phyloP scores from a whole-genome alignment of 202 grass and related monocot genomes.

The Setaria italica region DNA sequence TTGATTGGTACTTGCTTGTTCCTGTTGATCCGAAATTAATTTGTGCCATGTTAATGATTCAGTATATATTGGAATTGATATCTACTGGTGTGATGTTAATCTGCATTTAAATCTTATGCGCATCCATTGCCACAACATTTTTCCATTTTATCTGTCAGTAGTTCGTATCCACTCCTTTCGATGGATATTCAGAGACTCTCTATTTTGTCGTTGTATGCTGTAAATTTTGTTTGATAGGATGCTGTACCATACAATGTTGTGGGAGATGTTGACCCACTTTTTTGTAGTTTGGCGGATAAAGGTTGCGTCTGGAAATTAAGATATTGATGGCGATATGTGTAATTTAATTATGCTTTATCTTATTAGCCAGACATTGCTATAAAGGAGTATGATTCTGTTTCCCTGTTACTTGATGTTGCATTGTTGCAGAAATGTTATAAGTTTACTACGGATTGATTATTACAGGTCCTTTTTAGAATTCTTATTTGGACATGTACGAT shows the following conservation, averaged over 20 bases:
- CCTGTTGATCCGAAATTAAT: not conserved
- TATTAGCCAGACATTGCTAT: not conserved
- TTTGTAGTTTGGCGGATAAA: conserved; percentile 46
- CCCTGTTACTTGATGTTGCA: conserved; percentile 27
- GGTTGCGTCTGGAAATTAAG: conserved; percentile 34
- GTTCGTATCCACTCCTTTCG: not conserved
- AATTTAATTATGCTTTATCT: conserved; percentile 34
- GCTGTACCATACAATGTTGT: not conserved
- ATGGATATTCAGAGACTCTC: not conserved
- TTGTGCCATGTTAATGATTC: not conserved
- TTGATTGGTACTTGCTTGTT: not conserved
- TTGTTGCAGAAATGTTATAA: conserved; percentile 4
- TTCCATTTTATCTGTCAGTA: not conserved
- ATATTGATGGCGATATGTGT: conserved; percentile 7
- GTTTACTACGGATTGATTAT: not conserved
- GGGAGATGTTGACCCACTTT: conserved; percentile 9
- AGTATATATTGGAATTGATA: not conserved
- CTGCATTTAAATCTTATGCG: not conserved
- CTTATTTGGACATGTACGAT: not conserved
- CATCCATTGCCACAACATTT: not conserved
- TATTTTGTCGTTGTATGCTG: conserved; percentile 7
- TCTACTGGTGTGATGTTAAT: not conserved
- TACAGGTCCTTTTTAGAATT: not conserved
- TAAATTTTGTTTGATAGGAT: conserved; percentile 3
- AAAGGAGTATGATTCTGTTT: conserved; percentile 29